Conservation (phyloP, 306 rosid species). For the Casuarina glauca region DNA sequence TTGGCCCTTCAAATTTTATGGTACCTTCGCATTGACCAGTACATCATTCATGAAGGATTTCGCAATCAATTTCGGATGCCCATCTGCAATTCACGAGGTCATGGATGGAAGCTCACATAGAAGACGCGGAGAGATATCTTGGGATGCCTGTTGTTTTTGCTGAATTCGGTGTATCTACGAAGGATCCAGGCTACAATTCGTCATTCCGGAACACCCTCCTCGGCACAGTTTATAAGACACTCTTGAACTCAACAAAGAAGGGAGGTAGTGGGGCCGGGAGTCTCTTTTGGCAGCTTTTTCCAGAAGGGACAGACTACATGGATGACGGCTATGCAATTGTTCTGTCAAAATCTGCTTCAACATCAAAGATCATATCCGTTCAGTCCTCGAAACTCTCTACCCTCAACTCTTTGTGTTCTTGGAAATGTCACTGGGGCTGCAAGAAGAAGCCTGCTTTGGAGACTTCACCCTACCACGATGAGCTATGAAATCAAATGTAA, state of each 20-base stretch:
- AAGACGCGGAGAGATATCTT: constrained; percentile 82
- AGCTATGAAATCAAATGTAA: constrained; percentile 27
- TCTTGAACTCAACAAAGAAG: constrained; percentile 66
- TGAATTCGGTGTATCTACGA: constrained; percentile 86
- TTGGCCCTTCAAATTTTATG: neutral
- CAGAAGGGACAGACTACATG: constrained; percentile 87
- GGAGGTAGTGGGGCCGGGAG: constrained; percentile 91
- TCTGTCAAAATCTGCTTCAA: constrained; percentile 62
- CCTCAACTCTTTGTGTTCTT: constrained; percentile 65
- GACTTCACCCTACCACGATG: constrained; percentile 35
- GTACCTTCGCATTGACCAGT: neutral
- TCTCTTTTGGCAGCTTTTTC: constrained; percentile 85
- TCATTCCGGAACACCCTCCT: constrained; percentile 59
- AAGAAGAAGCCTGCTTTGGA: constrained; percentile 52
- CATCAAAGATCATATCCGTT: constrained; percentile 54
- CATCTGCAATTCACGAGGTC: constrained; percentile 78
- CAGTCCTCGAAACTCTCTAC: constrained; percentile 61
- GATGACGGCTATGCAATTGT: constrained; percentile 86
- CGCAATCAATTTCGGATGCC: constrained; percentile 59
- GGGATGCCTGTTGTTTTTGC: constrained; percentile 82
- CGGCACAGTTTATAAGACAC: constrained; percentile 49
- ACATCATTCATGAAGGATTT: constrained; percentile 43
- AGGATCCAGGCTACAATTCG: constrained; percentile 76
- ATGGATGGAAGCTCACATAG: constrained; percentile 95
- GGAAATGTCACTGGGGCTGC: constrained; percentile 80